These are phyloP conservation scores for Aspergillus tamarii DNA, from an alignment of 2,329 filamentous ascomycete species.

Conservation along the genomic window DNA sequence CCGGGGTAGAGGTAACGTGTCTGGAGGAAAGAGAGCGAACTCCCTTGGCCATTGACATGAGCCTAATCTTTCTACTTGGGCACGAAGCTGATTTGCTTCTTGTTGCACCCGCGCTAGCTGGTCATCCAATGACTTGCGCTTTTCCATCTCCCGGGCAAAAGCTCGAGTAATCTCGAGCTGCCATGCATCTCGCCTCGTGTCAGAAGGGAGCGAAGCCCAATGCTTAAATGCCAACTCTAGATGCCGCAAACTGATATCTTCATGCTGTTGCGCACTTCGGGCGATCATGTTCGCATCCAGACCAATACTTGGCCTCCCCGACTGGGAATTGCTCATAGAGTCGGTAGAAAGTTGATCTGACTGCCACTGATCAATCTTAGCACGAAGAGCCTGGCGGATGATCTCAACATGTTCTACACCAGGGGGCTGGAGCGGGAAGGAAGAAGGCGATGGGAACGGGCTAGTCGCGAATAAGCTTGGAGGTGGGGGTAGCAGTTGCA, in stretches of 20 bases:
- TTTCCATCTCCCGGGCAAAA: constrained; percentile 50
- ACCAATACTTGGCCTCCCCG: constrained; percentile 37
- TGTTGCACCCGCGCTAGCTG: constrained; percentile 50
- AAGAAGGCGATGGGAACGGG: constrained; percentile 75
- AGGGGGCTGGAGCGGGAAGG: constrained; percentile 80
- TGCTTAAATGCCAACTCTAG: constrained; percentile 75
- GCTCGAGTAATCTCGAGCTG: constrained; percentile 51
- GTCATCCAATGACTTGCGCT: constrained; percentile 46
- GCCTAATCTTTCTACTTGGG: constrained; percentile 50
- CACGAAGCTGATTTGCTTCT: constrained; percentile 52
- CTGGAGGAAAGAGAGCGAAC: constrained; percentile 52
- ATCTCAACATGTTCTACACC: constrained; percentile 74
- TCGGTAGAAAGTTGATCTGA: constrained; percentile 44
- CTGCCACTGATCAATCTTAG: constrained; percentile 70
- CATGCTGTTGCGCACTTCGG: constrained; percentile 61
- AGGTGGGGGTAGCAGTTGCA: constrained; percentile 78
- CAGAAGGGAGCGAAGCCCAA: constrained; percentile 68
- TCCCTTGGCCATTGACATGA: constrained; percentile 54
- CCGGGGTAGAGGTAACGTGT: constrained; percentile 44
- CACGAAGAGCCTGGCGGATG: constrained; percentile 66
- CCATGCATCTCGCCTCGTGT: constrained; percentile 55
- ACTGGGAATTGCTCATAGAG: constrained; percentile 46
- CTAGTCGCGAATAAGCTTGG: constrained; percentile 81
- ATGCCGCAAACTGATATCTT: constrained; percentile 73
- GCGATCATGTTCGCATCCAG: constrained; percentile 43